Percentiles rank a stretch among this genome's conserved stretches.
phyloP scores from a whole-genome alignment of 2,329 filamentous ascomycete genomes.

The Fusarium mangiferae region DNA sequence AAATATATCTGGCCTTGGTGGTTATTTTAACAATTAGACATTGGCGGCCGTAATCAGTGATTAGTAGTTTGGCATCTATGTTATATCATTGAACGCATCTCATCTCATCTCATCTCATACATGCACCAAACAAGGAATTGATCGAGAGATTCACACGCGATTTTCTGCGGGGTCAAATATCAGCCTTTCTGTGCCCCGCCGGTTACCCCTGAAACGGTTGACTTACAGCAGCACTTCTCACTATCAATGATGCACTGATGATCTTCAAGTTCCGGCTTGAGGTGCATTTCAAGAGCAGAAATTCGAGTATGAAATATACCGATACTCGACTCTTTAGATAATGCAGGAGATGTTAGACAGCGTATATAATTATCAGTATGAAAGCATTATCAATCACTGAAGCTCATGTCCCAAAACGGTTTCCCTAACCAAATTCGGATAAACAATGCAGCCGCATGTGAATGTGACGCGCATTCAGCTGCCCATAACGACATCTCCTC shows the following conservation, averaged over 20 bases:
- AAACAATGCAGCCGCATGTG: conserved; percentile 34
- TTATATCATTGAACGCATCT: neutral
- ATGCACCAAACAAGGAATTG: conserved; percentile 5
- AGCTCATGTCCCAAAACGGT: conserved; percentile 12
- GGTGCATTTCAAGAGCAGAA: neutral
- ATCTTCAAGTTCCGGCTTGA: neutral
- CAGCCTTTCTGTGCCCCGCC: conserved; percentile 2
- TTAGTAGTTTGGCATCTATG: neutral
- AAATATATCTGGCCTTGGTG: neutral
- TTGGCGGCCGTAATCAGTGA: neutral
- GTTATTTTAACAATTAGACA: neutral
- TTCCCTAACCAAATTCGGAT: conserved; percentile 18
- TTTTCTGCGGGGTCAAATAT: conserved; percentile 18
- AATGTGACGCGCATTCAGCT: conserved; percentile 21
- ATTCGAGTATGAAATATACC: neutral
- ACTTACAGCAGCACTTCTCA: conserved; percentile 15
- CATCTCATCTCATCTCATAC: neutral
- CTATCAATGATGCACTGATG: neutral
- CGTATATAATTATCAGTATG: neutral
- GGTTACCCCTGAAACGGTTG: conserved; percentile 9
- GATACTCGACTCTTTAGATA: neutral
- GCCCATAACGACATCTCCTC: conserved; percentile 27
- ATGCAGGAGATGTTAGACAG: neutral
- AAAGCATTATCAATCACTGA: neutral
- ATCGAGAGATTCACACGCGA: conserved; percentile 18